Conservation (phyloP, 176 grass and related monocot genomes). For the Aegilops sharonensis region DNA sequence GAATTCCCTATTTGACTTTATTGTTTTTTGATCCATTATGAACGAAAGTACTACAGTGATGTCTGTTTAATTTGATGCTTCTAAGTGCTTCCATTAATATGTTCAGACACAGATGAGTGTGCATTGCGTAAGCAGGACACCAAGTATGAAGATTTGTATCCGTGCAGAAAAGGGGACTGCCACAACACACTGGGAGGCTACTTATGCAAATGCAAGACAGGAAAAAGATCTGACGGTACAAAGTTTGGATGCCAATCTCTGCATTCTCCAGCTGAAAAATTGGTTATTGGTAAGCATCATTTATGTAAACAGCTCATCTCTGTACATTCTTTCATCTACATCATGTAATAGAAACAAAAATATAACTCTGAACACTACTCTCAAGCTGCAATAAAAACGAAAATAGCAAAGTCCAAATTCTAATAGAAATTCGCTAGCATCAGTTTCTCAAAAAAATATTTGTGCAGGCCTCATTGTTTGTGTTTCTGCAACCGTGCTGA, state of each 20-base stretch:
- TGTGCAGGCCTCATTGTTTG: neutral
- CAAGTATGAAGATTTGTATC: neutral
- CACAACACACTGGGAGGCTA: neutral
- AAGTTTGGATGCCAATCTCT: neutral
- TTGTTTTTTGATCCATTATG: too few relatives aligned
- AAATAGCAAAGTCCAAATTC: neutral
- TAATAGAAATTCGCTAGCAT: neutral
- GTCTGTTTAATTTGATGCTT: neutral
- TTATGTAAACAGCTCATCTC: neutral
- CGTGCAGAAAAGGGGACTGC: neutral
- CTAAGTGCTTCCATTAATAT: neutral
- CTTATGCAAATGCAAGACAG: neutral
- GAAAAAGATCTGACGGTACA: neutral
- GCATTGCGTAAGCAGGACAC: neutral
- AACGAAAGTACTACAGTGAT: neutral
- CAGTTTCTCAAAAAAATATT: neutral
- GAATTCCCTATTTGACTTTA: neutral
- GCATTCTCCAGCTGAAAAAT: neutral
- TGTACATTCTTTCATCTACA: too few relatives aligned
- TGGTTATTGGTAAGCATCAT: neutral
- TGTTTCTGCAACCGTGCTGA: neutral
- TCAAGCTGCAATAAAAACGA: neutral
- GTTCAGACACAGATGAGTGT: conserved; percentile 15
- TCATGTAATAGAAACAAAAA: too few relatives aligned
- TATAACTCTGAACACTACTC: too few relatives aligned